Evolutionary conservation across 371 early-diverging fungal species (phyloP).

Genomic region (Apophysomyces sp.): DNA sequence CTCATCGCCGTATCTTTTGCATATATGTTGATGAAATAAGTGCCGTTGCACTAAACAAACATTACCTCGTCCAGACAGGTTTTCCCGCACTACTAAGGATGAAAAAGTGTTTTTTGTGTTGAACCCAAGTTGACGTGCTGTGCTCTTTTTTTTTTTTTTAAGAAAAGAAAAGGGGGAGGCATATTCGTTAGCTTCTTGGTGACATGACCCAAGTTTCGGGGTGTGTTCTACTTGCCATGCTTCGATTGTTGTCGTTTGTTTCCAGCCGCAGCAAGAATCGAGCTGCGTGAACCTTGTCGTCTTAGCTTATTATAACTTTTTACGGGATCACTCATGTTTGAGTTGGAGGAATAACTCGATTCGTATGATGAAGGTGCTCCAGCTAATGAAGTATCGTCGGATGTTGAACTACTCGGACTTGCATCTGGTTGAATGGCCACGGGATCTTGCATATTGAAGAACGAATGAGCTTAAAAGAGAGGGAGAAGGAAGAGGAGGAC

Average conservation of each 20-base stretch:
- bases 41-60: background rate
- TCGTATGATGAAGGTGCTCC: conserved; percentile 21
- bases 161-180: background rate
- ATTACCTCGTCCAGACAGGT: conserved; percentile 76
- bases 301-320: conserved; percentile 38
- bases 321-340: conserved; percentile 34
- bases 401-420: conserved; percentile 4
- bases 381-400: conserved; percentile 15
- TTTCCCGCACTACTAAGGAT: conserved; percentile 87
- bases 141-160: conserved; percentile 2
- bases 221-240: conserved; percentile 12
- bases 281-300: conserved; percentile 40
- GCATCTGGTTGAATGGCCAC: conserved; percentile 3
- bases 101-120: conserved; percentile 79
- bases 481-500: background rate
- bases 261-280: conserved; percentile 16
- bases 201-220: no score
- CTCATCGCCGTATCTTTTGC: conserved; percentile 85
- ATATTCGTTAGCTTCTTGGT: no score
- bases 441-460: conserved; percentile 4
- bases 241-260: conserved; percentile 8
- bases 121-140: conserved; percentile 46
- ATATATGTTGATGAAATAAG: background rate
- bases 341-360: conserved; percentile 34
- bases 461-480: background rate